Evolutionary conservation across 1,284 basidiomycete species (phyloP).

Genomic region (Tilletiaria anomala): DNA sequence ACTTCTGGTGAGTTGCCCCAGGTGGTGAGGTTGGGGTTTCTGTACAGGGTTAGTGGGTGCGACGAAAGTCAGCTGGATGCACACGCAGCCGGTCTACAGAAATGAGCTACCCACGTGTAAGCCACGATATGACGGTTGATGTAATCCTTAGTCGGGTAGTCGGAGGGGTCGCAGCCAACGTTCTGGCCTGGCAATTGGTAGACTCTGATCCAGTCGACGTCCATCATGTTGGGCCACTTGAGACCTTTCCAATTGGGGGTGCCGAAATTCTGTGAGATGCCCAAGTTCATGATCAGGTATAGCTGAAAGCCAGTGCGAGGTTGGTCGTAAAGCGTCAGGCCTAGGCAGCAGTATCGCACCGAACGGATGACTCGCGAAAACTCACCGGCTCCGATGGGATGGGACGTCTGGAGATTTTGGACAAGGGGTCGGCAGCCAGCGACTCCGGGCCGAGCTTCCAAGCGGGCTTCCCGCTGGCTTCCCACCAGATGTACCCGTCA

Average conservation of each 20-base stretch:
- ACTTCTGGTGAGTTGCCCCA: conserved; percentile 13
- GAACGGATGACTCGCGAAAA: too few relatives aligned
- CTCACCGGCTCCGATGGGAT: not conserved
- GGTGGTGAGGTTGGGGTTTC: conserved; percentile 27
- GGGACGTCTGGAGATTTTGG: not conserved
- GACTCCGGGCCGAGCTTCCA: not conserved
- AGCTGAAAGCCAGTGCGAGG: too few relatives aligned
- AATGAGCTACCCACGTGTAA: too few relatives aligned
- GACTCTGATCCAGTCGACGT: not conserved
- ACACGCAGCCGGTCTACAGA: too few relatives aligned
- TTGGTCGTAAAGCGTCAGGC: too few relatives aligned
- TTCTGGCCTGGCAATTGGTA: not conserved
- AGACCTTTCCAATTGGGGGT: not conserved
- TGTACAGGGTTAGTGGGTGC: too few relatives aligned
- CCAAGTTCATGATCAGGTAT: conserved; percentile 23
- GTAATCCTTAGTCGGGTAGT: conserved; percentile 27
- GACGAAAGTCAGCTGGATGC: too few relatives aligned
- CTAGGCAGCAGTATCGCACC: too few relatives aligned
- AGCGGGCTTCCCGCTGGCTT: not conserved
- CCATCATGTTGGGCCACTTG: not conserved
- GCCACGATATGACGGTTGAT: conserved; percentile 30
- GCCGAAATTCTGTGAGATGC: conserved; percentile 9
- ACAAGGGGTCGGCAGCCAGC: not conserved
- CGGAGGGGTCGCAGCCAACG: conserved; percentile 41
- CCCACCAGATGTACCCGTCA: conserved; percentile 52